Evolutionary conservation across 2,329 filamentous ascomycete species (phyloP).

Genomic region (Arthrobotrys conoides): DNA sequence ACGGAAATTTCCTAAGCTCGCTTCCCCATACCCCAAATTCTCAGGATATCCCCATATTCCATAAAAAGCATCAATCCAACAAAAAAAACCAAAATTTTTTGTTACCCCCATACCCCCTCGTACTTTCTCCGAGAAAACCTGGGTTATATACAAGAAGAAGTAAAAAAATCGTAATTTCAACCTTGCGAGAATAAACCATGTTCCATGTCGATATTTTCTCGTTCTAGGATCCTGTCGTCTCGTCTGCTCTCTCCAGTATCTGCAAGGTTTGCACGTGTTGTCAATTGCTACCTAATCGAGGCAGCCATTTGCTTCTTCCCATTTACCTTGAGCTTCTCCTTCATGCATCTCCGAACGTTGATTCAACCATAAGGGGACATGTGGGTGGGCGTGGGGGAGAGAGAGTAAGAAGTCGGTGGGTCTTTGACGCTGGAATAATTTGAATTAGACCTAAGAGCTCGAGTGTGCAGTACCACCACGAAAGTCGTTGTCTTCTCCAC

Average conservation of each 20-base stretch:
- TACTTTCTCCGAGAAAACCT: constrained; percentile 26
- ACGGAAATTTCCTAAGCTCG: constrained; percentile 46
- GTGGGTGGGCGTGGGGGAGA: constrained; percentile 39
- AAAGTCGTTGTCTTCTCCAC: constrained; percentile 6
- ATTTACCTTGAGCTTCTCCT: constrained; percentile 19
- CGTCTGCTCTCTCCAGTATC: constrained; percentile 22
- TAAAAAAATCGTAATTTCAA: neutral
- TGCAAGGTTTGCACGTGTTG: constrained; percentile 57
- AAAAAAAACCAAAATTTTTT: neutral
- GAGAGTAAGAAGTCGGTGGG: constrained; percentile 6
- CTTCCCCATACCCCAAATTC: constrained; percentile 35
- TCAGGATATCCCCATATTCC: constrained; percentile 44
- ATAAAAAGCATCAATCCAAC: constrained; percentile 16
- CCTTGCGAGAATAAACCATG: constrained; percentile 26
- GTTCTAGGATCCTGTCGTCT: constrained; percentile 30
- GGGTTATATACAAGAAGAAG: neutral
- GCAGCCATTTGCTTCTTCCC: constrained; percentile 29
- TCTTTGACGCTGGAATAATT: constrained; percentile 1
- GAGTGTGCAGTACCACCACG: constrained; percentile 47
- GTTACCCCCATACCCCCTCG: constrained; percentile 22
- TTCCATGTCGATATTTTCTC: constrained; percentile 33
- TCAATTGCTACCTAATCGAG: constrained; percentile 56
- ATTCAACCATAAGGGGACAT: constrained; percentile 29
- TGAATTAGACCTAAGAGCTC: constrained; percentile 43
- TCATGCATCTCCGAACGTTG: constrained; percentile 26